phyloP scores from a whole-genome alignment of 2,329 filamentous ascomycete genomes.

The Talaromyces sp. region DNA sequence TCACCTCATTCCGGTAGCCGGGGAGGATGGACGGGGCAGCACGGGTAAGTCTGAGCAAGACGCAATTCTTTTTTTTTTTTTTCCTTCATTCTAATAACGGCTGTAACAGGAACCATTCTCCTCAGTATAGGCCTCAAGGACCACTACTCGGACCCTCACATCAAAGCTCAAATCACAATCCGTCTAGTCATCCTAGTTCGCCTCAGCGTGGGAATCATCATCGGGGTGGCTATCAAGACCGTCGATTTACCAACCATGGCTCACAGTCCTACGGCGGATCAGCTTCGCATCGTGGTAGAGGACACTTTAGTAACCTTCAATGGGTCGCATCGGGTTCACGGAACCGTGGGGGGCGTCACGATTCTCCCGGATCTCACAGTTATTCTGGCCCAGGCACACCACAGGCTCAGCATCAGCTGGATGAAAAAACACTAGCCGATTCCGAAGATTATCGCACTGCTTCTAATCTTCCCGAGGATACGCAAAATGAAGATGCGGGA shows the following conservation, averaged over 20 bases:
- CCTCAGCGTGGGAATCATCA: slow-evolving; percentile 55
- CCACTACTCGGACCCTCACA: slow-evolving; percentile 54
- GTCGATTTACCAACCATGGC: slow-evolving; percentile 39
- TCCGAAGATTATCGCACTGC: slow-evolving; percentile 44
- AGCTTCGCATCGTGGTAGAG: slow-evolving; percentile 48
- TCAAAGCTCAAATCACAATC: slow-evolving; percentile 44
- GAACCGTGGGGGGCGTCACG: slow-evolving; percentile 44
- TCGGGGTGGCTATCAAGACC: slow-evolving; percentile 52
- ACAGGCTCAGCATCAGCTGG: slow-evolving; percentile 15
- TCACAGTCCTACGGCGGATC: slow-evolving; percentile 43
- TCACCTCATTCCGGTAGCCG: slow-evolving; percentile 55
- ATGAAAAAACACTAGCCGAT: slow-evolving; percentile 26
- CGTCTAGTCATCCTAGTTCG: slow-evolving; percentile 47
- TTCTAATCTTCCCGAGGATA: neutral
- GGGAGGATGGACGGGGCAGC: slow-evolving; percentile 49
- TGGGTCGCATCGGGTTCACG: slow-evolving; percentile 60
- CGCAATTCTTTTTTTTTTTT: neutral
- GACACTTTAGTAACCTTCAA: slow-evolving; percentile 62
- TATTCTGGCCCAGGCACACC: slow-evolving; percentile 21
- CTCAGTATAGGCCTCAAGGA: slow-evolving; percentile 54
- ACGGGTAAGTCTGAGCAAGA: slow-evolving; percentile 42
- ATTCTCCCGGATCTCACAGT: slow-evolving; percentile 32
- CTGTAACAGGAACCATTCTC: slow-evolving; percentile 53
- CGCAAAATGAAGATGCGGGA: slow-evolving; percentile 55
- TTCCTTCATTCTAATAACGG: slow-evolving; percentile 24